Conservation (phyloP, 371 early-diverging fungal genomes). For the Lichtheimia hyalospora region DNA sequence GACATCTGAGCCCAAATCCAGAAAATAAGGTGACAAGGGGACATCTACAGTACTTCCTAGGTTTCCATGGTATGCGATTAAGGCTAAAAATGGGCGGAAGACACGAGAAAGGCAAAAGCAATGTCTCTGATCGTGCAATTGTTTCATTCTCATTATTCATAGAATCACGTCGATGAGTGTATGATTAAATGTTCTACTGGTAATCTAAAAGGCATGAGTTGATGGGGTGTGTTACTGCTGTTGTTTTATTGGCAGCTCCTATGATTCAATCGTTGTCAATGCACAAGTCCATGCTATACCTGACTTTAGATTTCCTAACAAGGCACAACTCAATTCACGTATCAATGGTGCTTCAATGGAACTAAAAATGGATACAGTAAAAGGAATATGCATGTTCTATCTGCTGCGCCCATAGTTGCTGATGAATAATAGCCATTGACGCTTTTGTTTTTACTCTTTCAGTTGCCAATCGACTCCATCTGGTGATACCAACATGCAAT, state of each 20-base stretch:
- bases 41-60: conserved; percentile 3
- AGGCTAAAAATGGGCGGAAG: conserved; percentile 4
- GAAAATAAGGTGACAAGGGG: neutral
- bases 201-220: neutral
- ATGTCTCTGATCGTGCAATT: neutral
- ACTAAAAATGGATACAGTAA: too few relatives aligned
- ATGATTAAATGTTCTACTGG: neutral
- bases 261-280: neutral
- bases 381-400: too few relatives aligned
- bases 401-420: too few relatives aligned
- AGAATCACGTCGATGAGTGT: neutral
- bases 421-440: too few relatives aligned
- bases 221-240: neutral
- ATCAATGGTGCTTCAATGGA: too few relatives aligned
- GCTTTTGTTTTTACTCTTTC: too few relatives aligned
- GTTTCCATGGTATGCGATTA: conserved; percentile 6
- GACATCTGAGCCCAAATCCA: neutral
- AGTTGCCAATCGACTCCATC: too few relatives aligned
- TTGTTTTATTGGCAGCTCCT: neutral
- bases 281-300: neutral
- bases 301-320: too few relatives aligned
- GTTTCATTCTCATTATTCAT: neutral
- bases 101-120: conserved; percentile 6
- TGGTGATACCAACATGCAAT: too few relatives aligned
- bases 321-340: too few relatives aligned